phyloP scores from a whole-genome alignment of 768 basidiomycete species.

The Gyrodon lividus region DNA sequence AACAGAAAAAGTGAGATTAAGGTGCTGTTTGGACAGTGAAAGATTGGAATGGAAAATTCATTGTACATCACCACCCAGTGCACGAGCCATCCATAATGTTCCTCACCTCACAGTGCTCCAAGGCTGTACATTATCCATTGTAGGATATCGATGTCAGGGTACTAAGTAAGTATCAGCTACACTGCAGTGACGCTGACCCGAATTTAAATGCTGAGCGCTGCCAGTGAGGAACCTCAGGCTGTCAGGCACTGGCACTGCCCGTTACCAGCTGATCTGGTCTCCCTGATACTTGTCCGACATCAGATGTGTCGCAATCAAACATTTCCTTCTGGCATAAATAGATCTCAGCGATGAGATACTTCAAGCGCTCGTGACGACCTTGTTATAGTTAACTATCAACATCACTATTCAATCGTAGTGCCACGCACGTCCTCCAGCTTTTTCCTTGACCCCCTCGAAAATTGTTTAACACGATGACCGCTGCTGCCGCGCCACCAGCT shows the following conservation, averaged over 20 bases:
- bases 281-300: neutral
- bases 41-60: too few relatives aligned
- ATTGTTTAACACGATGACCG: neutral
- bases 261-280: slow-evolving; percentile 1
- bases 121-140: too few relatives aligned
- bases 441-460: neutral
- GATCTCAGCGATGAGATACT: neutral
- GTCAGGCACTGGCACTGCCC: slow-evolving; percentile 10
- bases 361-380: neutral
- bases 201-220: too few relatives aligned
- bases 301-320: neutral
- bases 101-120: too few relatives aligned
- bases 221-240: too few relatives aligned
- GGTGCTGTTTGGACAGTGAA: too few relatives aligned
- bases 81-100: too few relatives aligned
- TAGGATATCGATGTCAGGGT: too few relatives aligned
- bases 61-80: too few relatives aligned
- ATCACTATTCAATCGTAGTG: neutral
- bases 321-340: neutral
- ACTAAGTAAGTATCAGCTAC: too few relatives aligned
- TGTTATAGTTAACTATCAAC: neutral
- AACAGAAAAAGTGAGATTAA: too few relatives aligned
- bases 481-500: slow-evolving; percentile 3
- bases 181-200: too few relatives aligned
- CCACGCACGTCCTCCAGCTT: neutral